These are phyloP conservation scores for Madurella mycetomatis DNA, from an alignment of 2,329 filamentous ascomycete species.

Conservation along the genomic window DNA sequence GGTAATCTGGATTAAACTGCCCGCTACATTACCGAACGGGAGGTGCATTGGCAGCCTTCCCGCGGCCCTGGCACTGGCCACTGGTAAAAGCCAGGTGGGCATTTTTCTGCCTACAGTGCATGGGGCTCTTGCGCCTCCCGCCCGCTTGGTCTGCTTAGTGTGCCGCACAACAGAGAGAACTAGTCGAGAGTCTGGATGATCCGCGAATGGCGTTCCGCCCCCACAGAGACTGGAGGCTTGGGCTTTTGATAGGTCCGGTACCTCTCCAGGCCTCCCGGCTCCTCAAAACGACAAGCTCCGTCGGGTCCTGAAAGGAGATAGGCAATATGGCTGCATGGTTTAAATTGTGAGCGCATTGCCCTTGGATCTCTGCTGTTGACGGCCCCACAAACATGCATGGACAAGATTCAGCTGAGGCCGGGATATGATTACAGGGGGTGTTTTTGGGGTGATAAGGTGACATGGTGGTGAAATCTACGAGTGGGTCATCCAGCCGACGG, in stretches of 20 bases:
- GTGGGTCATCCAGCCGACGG: slow-evolving; percentile 5
- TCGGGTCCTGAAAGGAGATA: neutral
- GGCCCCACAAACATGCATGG: slow-evolving; percentile 18
- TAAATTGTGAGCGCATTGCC: slow-evolving; percentile 1
- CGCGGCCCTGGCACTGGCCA: slow-evolving; percentile 14
- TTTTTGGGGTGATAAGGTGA: slow-evolving; percentile 6
- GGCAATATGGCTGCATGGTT: neutral
- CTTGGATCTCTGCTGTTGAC: too few species aligned
- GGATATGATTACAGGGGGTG: slow-evolving; percentile 18
- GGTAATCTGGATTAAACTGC: too few species aligned
- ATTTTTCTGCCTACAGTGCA: slow-evolving; percentile 9
- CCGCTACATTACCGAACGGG: too few species aligned
- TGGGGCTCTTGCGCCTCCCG: slow-evolving; percentile 22
- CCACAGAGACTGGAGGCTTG: neutral
- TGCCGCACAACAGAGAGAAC: neutral
- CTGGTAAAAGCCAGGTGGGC: neutral
- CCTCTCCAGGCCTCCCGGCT: too few species aligned
- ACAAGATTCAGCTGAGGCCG: slow-evolving; percentile 22
- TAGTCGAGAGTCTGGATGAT: slow-evolving; percentile 2
- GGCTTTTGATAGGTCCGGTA: neutral
- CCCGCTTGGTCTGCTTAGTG: slow-evolving; percentile 8
- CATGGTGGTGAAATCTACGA: neutral
- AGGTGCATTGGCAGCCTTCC: slow-evolving; percentile 4
- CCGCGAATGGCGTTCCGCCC: slow-evolving; percentile 7
- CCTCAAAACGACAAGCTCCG: too few species aligned